Conservation (phyloP, 805 yeast species). For the Spathaspora boniae region DNA sequence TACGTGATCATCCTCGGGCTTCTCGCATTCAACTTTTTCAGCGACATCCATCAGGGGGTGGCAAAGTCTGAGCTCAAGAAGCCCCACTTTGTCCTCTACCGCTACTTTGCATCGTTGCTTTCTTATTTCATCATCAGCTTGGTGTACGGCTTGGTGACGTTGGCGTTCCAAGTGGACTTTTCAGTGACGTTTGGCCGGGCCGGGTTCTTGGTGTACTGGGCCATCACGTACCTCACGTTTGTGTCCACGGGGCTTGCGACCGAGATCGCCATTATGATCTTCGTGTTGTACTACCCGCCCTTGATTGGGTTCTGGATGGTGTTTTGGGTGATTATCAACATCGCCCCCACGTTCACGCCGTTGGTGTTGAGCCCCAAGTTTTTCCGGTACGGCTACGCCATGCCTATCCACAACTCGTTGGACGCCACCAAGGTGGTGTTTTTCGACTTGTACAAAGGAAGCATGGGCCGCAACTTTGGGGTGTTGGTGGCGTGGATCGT, state of each 20-base stretch:
- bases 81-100: conserved; percentile 46
- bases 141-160: conserved; percentile 55
- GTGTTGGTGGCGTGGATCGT: conserved; percentile 60
- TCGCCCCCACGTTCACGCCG: conserved; percentile 67
- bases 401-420: conserved; percentile 66
- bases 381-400: conserved; percentile 61
- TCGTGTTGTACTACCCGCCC: conserved; percentile 57
- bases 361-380: conserved; percentile 55
- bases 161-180: conserved; percentile 66
- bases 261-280: conserved; percentile 57
- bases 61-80: conserved; percentile 42
- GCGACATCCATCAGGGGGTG: conserved; percentile 48
- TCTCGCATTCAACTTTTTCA: conserved; percentile 64
- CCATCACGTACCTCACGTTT: conserved; percentile 64
- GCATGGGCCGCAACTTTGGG: conserved; percentile 59
- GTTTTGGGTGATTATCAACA: conserved; percentile 65
- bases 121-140: conserved; percentile 58
- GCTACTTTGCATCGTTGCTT: conserved; percentile 47
- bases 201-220: conserved; percentile 76
- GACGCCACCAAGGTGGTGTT: conserved; percentile 60
- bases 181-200: conserved; percentile 56
- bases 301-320: conserved; percentile 68
- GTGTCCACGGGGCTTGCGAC: conserved; percentile 74
- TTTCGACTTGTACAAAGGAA: conserved; percentile 52
- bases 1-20: conserved; percentile 69